Evolutionary conservation across 2,329 filamentous ascomycete genomes (phyloP).

Genomic region (Monosporascus cannonballus): DNA sequence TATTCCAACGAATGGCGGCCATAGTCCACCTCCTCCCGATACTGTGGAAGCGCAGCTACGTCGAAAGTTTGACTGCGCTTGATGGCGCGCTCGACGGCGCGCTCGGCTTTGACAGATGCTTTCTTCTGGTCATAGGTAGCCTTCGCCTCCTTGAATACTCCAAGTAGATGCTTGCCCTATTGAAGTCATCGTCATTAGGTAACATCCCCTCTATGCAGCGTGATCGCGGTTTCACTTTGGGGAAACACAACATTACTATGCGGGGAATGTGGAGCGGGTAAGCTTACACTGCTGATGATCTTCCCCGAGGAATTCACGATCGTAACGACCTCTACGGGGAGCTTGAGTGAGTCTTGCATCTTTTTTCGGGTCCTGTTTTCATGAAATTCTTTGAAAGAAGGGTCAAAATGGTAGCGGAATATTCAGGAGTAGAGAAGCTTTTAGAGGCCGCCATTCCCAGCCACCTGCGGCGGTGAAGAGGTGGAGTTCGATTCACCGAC

Average conservation of each 20-base stretch:
- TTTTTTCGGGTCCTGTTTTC: not conserved
- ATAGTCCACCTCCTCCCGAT: conserved; percentile 24
- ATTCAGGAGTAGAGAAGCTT: not conserved
- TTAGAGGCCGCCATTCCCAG: not conserved
- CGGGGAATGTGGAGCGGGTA: not conserved
- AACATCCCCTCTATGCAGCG: not conserved
- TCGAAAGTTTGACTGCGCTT: conserved; percentile 58
- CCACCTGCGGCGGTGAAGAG: not conserved
- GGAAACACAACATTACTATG: not conserved
- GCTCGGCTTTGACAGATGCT: conserved; percentile 67
- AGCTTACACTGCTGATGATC: conserved; percentile 28
- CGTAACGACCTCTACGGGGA: conserved; percentile 25
- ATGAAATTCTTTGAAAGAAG: not conserved
- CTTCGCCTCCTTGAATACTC: conserved; percentile 88
- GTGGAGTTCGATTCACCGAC: conserved; percentile 1
- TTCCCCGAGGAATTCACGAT: conserved; percentile 27
- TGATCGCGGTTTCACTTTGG: not conserved
- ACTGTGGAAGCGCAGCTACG: conserved; percentile 21
- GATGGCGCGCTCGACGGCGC: conserved; percentile 49
- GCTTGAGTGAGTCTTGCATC: conserved; percentile 11
- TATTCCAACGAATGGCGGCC: conserved; percentile 15
- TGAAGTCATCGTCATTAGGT: conserved; percentile 5
- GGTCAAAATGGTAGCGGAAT: not conserved
- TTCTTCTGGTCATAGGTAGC: conserved; percentile 84
- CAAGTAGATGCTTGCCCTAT: conserved; percentile 83